Evolutionary conservation across 768 basidiomycete species (phyloP).

Genomic region (Gyrodon lividus): DNA sequence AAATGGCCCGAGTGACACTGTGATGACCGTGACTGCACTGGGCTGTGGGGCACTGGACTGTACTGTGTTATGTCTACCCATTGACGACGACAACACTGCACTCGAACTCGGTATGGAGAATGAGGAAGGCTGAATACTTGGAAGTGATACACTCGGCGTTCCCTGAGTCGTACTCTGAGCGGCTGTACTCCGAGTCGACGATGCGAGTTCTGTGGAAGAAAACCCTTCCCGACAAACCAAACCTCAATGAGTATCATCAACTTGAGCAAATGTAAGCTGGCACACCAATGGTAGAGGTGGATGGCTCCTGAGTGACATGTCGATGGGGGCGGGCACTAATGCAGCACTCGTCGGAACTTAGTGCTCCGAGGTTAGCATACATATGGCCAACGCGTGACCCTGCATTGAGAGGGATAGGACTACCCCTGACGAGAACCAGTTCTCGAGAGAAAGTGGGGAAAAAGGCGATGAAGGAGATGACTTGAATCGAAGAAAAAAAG

Average conservation of each 20-base stretch:
- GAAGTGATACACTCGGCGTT: background rate
- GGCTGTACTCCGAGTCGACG: background rate
- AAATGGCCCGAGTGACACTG: background rate
- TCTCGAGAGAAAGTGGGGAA: background rate
- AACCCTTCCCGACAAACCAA: background rate
- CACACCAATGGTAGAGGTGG: background rate
- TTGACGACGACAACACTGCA: background rate
- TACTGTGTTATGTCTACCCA: background rate
- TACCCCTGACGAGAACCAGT: background rate
- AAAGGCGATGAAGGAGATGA: background rate
- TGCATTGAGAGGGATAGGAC: background rate
- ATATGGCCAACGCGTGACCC: background rate
- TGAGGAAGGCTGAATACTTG: background rate
- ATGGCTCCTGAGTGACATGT: background rate
- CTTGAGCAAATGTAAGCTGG: background rate
- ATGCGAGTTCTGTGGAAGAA: background rate
- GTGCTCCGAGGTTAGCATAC: background rate
- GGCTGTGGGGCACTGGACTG: background rate
- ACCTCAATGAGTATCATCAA: background rate
- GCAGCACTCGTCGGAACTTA: background rate
- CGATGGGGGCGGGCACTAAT: background rate
- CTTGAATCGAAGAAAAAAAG: background rate
- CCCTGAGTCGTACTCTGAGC: background rate
- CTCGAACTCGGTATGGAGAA: background rate
- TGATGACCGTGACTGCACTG: too few relatives aligned